A percentile compares a stretch with the other conserved stretches of the same genome.
Evolutionary conservation across 768 basidiomycete species (phyloP).

Genomic region (Leucocoprinus birnbaumii): DNA sequence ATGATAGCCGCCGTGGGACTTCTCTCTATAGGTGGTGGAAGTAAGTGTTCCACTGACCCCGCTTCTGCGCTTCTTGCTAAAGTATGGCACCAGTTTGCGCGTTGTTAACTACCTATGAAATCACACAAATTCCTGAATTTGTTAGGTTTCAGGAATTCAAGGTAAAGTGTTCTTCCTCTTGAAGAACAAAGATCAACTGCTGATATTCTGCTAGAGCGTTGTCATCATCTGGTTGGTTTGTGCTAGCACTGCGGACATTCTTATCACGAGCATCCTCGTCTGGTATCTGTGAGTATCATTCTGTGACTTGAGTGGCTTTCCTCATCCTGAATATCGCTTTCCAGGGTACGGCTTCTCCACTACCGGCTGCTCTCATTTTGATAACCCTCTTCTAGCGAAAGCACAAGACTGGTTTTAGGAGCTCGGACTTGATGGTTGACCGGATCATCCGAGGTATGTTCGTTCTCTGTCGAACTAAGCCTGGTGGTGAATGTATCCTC

Average conservation of each 20-base stretch:
- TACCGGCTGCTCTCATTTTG: not conserved
- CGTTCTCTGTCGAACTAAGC: not conserved
- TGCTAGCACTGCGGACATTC: slow-evolving; percentile 35
- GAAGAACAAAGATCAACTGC: not conserved
- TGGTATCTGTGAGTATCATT: slow-evolving; percentile 33
- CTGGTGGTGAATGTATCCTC: not conserved
- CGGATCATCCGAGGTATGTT: slow-evolving; percentile 36
- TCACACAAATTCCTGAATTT: slow-evolving; percentile 20
- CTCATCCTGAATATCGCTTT: not conserved
- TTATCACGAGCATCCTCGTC: slow-evolving; percentile 41
- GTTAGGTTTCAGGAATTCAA: slow-evolving; percentile 26
- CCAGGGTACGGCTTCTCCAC: slow-evolving; percentile 2
- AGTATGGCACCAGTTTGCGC: slow-evolving; percentile 19
- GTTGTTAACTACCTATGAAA: slow-evolving; percentile 25
- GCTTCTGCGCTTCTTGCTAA: not conserved
- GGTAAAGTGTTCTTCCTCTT: slow-evolving; percentile 9
- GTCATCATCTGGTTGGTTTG: slow-evolving; percentile 39
- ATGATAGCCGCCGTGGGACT: slow-evolving; percentile 16
- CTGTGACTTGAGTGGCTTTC: not conserved
- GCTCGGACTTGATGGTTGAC: slow-evolving; percentile 39
- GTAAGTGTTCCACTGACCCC: slow-evolving; percentile 15
- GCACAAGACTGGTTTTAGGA: slow-evolving; percentile 39
- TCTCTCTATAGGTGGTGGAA: slow-evolving; percentile 17
- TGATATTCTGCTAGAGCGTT: slow-evolving; percentile 13
- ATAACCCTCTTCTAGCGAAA: slow-evolving; percentile 23